Evolutionary conservation across 805 yeast genomes (phyloP).

Genomic region (Suhomyces pyralidae): DNA sequence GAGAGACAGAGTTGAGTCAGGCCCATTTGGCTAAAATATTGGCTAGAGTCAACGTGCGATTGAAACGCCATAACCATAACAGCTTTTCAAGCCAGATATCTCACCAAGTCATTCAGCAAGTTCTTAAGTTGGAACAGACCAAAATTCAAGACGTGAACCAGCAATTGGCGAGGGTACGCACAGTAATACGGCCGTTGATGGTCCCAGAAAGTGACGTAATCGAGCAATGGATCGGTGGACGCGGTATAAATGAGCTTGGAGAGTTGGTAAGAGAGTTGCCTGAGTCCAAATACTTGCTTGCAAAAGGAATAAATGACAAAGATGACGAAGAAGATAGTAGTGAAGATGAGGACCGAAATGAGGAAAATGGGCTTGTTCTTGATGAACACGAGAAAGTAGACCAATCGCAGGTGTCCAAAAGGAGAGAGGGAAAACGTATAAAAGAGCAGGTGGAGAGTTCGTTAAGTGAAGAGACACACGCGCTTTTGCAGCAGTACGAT

Average conservation of each 20-base stretch:
- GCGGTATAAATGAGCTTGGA: slow-evolving; percentile 12
- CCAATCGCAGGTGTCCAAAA: background rate
- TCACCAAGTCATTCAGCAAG: slow-evolving; percentile 36
- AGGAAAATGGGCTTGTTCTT: slow-evolving; percentile 13
- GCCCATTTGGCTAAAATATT: slow-evolving; percentile 17
- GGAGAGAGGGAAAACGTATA: background rate
- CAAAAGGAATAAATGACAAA: slow-evolving; percentile 1
- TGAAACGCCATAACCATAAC: slow-evolving; percentile 26
- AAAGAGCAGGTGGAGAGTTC: slow-evolving; percentile 1
- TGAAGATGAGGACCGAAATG: slow-evolving; percentile 1
- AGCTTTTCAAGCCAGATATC: slow-evolving; percentile 29
- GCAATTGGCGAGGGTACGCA: slow-evolving; percentile 19
- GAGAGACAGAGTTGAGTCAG: slow-evolving; percentile 1
- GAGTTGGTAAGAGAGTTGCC: slow-evolving; percentile 31
- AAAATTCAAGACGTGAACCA: slow-evolving; percentile 27
- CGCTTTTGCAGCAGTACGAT: slow-evolving; percentile 18
- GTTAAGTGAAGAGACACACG: background rate
- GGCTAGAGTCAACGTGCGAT: slow-evolving; percentile 20
- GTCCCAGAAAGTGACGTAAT: slow-evolving; percentile 19
- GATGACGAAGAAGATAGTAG: slow-evolving; percentile 5
- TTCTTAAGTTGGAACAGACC: slow-evolving; percentile 30
- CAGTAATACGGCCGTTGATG: slow-evolving; percentile 25
- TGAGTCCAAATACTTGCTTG: slow-evolving; percentile 28
- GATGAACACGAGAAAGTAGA: slow-evolving; percentile 18
- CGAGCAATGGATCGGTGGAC: slow-evolving; percentile 8